Conservation (phyloP, 768 basidiomycete species). For the Auriscalpium vulgare region DNA sequence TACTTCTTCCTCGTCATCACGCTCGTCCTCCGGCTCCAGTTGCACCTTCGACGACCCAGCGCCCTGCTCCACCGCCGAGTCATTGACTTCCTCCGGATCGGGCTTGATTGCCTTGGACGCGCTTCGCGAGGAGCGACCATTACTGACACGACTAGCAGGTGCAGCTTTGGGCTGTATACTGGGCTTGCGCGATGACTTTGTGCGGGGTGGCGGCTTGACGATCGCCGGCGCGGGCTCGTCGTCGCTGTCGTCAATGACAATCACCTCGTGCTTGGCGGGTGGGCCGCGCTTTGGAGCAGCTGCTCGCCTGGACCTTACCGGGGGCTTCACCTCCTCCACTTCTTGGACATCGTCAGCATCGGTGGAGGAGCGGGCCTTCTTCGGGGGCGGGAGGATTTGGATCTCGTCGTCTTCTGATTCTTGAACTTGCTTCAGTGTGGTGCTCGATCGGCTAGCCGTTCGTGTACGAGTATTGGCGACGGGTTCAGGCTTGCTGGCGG, state of each 20-base stretch:
- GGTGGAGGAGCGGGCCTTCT: slow-evolving; percentile 9
- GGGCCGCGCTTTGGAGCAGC: background rate
- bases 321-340: slow-evolving; percentile 10
- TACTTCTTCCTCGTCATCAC: background rate
- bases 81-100: slow-evolving; percentile 8
- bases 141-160: slow-evolving; percentile 6
- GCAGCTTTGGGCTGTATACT: background rate
- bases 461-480: slow-evolving; percentile 1
- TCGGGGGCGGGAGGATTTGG: slow-evolving; percentile 9
- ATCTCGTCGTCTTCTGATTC: slow-evolving; percentile 3
- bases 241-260: background rate
- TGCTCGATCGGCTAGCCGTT: slow-evolving; percentile 5
- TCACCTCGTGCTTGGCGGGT: background rate
- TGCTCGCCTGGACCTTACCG: background rate
- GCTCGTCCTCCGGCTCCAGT: background rate
- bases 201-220: slow-evolving; percentile 3
- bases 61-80: slow-evolving; percentile 1
- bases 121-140: slow-evolving; percentile 10
- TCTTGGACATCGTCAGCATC: slow-evolving; percentile 13
- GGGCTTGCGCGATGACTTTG: background rate
- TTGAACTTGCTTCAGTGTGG: background rate
- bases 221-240: slow-evolving; percentile 1
- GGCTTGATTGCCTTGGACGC: slow-evolving; percentile 7
- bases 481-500: slow-evolving; percentile 2
- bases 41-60: background rate